These are phyloP conservation scores for Cryptosporidium canis DNA, from an alignment of 169 alveolate genomes.

Conservation along the genomic window DNA sequence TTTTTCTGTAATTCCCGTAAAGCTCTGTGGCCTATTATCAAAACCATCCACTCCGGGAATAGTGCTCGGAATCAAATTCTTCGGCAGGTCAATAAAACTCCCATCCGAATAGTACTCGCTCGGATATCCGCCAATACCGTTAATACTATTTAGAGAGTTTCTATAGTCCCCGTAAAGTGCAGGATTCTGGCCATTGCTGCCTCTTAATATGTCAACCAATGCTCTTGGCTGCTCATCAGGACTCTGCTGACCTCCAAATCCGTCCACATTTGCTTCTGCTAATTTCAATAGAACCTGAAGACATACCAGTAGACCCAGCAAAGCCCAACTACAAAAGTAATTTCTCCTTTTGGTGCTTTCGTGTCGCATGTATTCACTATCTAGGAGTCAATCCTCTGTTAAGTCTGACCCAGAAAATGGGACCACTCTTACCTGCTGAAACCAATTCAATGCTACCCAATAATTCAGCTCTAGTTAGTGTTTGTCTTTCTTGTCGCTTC, in stretches of 20 bases:
- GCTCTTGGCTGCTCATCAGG: constrained; percentile 31
- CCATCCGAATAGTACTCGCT: not conserved
- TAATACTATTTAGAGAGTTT: not conserved
- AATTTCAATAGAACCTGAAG: not conserved
- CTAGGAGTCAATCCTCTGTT: not conserved
- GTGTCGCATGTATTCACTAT: not conserved
- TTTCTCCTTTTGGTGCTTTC: not conserved
- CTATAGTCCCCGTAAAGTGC: not conserved
- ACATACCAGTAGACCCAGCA: not conserved
- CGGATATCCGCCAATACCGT: not conserved
- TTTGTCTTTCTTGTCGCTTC: not conserved
- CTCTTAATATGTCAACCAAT: not conserved
- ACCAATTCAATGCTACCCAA: not conserved
- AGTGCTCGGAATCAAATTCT: not conserved
- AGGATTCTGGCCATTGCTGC: not conserved
- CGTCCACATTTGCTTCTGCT: not conserved
- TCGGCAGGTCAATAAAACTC: not conserved
- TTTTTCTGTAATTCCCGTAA: not conserved
- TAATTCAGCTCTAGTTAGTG: not conserved
- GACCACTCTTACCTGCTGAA: not conserved
- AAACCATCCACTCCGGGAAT: not conserved
- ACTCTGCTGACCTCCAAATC: not conserved
- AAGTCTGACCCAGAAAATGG: not conserved
- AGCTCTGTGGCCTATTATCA: not conserved
- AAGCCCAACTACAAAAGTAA: not conserved